phyloP scores from a whole-genome alignment of 2,329 filamentous ascomycete genomes.

The Incumbomyces lentus region DNA sequence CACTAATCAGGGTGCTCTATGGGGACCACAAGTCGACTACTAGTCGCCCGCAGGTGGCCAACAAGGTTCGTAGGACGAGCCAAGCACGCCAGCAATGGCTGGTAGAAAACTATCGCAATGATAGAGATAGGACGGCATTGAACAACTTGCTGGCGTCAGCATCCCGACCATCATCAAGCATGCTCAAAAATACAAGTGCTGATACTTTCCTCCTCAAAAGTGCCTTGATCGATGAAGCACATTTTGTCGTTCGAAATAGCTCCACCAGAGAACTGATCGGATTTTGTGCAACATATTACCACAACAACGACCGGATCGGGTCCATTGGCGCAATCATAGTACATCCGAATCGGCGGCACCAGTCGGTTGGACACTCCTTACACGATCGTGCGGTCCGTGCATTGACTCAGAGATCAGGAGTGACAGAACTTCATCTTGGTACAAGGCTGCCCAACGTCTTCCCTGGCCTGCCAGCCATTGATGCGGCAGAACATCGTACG shows the following conservation, averaged over 20 bases:
- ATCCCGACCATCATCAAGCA: conserved; percentile 26
- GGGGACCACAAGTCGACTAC: conserved; percentile 56
- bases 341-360: conserved; percentile 71
- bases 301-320: conserved; percentile 57
- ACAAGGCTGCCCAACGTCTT: conserved; percentile 75
- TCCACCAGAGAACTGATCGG: conserved; percentile 85
- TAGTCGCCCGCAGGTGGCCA: conserved; percentile 58
- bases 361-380: conserved; percentile 82
- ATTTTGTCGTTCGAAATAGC: conserved; percentile 89
- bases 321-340: conserved; percentile 82
- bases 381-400: conserved; percentile 75
- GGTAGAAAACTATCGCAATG: conserved; percentile 75
- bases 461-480: conserved; percentile 66
- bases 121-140: conserved; percentile 62
- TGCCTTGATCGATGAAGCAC: conserved; percentile 62
- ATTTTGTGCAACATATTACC: conserved; percentile 81
- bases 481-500: conserved; percentile 49
- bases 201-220: conserved; percentile 66
- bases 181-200: conserved; percentile 55
- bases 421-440: conserved; percentile 74
- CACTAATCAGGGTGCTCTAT: conserved; percentile 72
- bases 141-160: conserved; percentile 61
- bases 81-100: conserved; percentile 94
- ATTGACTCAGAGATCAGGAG: conserved; percentile 58
- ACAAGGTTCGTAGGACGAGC: conserved; percentile 60